Conservation (phyloP, 192 early-diverging fungal species). For the Coemansia sp. region DNA sequence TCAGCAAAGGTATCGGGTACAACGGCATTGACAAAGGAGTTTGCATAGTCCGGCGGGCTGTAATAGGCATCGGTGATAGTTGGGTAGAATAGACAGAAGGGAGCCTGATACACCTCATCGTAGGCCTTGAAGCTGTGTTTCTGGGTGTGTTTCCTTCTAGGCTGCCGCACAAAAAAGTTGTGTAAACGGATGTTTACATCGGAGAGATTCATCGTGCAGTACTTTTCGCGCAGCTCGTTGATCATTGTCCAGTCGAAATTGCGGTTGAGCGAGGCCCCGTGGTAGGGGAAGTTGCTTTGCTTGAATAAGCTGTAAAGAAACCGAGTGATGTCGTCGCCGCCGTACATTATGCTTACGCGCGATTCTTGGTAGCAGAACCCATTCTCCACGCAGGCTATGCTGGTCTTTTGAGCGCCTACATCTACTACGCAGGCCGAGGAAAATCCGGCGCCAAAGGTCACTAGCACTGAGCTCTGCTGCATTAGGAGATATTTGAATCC, state of each 20-base stretch:
- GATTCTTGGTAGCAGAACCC: conserved; percentile 75
- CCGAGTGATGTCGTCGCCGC: conserved; percentile 86
- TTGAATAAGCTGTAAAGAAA: conserved; percentile 66
- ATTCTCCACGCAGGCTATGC: conserved; percentile 79
- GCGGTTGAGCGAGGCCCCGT: conserved; percentile 59
- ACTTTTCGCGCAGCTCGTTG: conserved; percentile 79
- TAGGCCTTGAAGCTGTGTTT: conserved; percentile 85
- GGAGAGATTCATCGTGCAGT: conserved; percentile 79
- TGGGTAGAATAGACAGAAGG: conserved; percentile 66
- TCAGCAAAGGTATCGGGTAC: conserved; percentile 5
- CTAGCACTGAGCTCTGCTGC: conserved; percentile 80
- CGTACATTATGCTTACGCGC: conserved; percentile 64
- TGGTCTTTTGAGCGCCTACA: conserved; percentile 88
- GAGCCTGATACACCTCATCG: conserved; percentile 77
- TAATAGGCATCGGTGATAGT: conserved; percentile 38
- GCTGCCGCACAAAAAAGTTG: conserved; percentile 78
- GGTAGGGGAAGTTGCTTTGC: conserved; percentile 74
- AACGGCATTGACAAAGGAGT: conserved; percentile 21
- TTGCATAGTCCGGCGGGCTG: conserved; percentile 34
- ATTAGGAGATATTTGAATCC: conserved; percentile 71
- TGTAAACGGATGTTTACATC: conserved; percentile 82
- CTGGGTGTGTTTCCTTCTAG: conserved; percentile 59
- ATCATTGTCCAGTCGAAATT: conserved; percentile 73
- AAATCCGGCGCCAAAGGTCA: conserved; percentile 83
- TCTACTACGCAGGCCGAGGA: conserved; percentile 86